Percentiles rank a stretch among this genome's conserved stretches.
phyloP scores from a whole-genome alignment of 139 green algal species.

The Tetradesmus obliquus region DNA sequence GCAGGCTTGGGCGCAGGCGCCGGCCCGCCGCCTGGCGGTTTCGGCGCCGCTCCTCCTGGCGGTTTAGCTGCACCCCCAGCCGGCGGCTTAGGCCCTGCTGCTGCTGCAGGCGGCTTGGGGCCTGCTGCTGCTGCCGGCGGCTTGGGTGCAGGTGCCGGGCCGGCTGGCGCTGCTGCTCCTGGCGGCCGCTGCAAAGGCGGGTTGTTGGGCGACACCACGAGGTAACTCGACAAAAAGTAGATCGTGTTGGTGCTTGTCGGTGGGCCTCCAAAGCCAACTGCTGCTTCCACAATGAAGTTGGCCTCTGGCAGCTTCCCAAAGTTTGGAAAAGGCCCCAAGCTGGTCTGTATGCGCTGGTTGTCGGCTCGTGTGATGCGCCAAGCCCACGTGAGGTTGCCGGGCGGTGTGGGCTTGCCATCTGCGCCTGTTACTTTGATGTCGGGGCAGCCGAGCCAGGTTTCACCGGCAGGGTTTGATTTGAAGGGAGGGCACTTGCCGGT shows the following conservation, averaged over 20 bases:
- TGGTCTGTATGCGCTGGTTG: neutral
- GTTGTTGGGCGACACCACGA: neutral
- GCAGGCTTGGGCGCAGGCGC: neutral
- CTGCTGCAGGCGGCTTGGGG: neutral
- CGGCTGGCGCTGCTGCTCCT: neutral
- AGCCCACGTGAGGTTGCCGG: neutral
- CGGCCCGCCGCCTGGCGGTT: neutral
- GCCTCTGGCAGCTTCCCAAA: conserved; percentile 11
- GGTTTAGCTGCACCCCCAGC: neutral
- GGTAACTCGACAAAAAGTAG: conserved; percentile 46
- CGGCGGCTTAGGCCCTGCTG: neutral
- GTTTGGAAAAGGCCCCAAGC: neutral
- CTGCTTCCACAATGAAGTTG: conserved; percentile 30
- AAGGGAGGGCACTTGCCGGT: conserved; percentile 22
- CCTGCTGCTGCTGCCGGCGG: neutral
- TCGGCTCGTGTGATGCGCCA: conserved; percentile 4
- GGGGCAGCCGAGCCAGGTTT: conserved; percentile 16
- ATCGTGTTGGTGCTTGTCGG: conserved; percentile 28
- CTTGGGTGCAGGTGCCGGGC: neutral
- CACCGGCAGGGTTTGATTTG: neutral
- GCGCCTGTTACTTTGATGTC: neutral
- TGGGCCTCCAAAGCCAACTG: conserved; percentile 19
- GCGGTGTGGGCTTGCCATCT: neutral
- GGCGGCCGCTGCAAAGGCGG: neutral
- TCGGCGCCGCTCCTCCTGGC: neutral